phyloP scores from a whole-genome alignment of 345 rosid species.

The Hibiscus syriacus region DNA sequence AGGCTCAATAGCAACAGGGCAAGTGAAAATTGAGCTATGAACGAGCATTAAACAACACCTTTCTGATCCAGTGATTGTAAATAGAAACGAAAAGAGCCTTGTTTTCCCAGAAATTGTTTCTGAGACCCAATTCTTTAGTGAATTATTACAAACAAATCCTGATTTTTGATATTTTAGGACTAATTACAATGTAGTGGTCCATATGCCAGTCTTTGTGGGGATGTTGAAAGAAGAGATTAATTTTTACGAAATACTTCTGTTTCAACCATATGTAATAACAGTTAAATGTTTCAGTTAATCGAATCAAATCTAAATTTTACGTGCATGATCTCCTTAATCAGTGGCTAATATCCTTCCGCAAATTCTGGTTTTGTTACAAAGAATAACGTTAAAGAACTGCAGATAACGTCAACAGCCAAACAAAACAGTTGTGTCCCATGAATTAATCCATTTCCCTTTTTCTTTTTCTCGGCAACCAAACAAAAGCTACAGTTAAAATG shows the following conservation, averaged over 20 bases:
- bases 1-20: slow-evolving; percentile 5
- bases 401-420: not conserved
- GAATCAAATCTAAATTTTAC: not conserved
- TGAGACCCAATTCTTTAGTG: slow-evolving; percentile 6
- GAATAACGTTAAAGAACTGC: not conserved
- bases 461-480: not conserved
- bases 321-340: not conserved
- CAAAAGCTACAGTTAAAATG: not conserved
- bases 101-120: not conserved
- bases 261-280: not conserved
- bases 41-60: too few relatives aligned
- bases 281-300: not conserved
- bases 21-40: slow-evolving; percentile 9
- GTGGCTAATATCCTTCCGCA: slow-evolving; percentile 4
- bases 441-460: not conserved
- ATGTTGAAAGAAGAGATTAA: slow-evolving; percentile 1
- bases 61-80: too few relatives aligned
- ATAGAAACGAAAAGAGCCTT: not conserved
- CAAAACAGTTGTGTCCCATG: not conserved
- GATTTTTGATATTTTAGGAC: slow-evolving; percentile 8
- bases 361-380: not conserved
- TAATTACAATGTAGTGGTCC: slow-evolving; percentile 7
- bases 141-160: not conserved
- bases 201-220: slow-evolving; percentile 1
- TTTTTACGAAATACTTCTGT: slow-evolving; percentile 1